Evolutionary conservation across 78 protist genomes (phyloP).

Genomic region (Dictyostelium brefeldianum): DNA sequence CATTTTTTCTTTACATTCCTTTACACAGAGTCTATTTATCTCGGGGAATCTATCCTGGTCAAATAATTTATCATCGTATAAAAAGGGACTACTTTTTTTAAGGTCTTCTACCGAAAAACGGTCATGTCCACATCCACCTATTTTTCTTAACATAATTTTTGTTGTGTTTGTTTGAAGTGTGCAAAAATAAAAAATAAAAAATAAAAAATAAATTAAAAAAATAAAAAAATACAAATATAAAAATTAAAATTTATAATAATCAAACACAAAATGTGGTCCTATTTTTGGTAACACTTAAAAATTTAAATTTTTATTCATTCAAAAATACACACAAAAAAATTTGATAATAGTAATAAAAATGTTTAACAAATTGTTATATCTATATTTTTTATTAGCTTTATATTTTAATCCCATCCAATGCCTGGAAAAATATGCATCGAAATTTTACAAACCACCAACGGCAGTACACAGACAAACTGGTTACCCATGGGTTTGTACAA

Average conservation of each 20-base stretch:
- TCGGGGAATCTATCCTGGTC: conserved; percentile 6
- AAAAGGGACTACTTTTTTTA: neutral
- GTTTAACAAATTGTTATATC: conserved; percentile 1
- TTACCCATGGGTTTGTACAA: conserved; percentile 15
- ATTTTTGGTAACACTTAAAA: neutral
- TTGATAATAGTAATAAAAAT: neutral
- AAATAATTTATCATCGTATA: neutral
- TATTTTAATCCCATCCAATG: neutral
- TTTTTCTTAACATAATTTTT: neutral
- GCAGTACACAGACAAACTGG: neutral
- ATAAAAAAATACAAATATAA: no score
- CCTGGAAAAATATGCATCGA: conserved; percentile 1
- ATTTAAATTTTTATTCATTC: neutral
- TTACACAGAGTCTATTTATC: neutral
- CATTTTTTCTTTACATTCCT: conserved; percentile 10
- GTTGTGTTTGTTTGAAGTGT: neutral
- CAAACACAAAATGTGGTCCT: neutral
- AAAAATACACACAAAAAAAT: neutral
- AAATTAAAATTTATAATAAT: no score
- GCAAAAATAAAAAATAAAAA: neutral
- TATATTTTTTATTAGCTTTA: neutral
- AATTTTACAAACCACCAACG: neutral
- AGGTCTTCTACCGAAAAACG: neutral
- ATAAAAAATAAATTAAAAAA: no score
- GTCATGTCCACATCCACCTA: conserved; percentile 6